phyloP scores from a whole-genome alignment of 176 grass and related monocot species.

The Typha latifolia region DNA sequence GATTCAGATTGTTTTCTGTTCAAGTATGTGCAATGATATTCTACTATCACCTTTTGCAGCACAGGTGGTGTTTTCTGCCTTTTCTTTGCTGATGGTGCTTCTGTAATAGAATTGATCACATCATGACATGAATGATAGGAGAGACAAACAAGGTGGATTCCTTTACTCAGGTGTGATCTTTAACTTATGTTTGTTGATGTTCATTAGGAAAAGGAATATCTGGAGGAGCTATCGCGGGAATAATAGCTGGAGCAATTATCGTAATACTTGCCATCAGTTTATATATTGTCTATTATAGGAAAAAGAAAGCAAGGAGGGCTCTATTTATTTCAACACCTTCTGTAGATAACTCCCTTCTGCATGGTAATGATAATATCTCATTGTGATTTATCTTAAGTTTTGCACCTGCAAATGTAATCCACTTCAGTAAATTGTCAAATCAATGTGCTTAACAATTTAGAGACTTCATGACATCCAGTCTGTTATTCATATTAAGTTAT shows the following conservation, averaged over 20 bases:
- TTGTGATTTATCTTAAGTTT: no score
- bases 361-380: constrained; percentile 16
- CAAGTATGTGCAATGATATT: constrained; percentile 17
- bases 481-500: no score
- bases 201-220: constrained; percentile 26
- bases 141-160: background rate
- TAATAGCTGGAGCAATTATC: constrained; percentile 31
- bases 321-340: constrained; percentile 30
- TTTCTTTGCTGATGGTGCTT: constrained; percentile 25
- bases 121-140: background rate
- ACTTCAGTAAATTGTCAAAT: no score
- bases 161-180: background rate
- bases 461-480: no score
- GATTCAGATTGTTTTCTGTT: background rate
- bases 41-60: constrained; percentile 48
- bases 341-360: constrained; percentile 42
- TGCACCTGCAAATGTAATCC: no score
- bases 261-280: constrained; percentile 26
- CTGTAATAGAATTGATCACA: background rate
- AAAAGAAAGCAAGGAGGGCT: constrained; percentile 40
- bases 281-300: constrained; percentile 37
- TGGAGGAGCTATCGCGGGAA: constrained; percentile 53
- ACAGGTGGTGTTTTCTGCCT: constrained; percentile 40
- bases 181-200: constrained; percentile 11
- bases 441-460: no score